phyloP scores from a whole-genome alignment of 2,329 filamentous ascomycete genomes.

The Colletotrichum sp. region DNA sequence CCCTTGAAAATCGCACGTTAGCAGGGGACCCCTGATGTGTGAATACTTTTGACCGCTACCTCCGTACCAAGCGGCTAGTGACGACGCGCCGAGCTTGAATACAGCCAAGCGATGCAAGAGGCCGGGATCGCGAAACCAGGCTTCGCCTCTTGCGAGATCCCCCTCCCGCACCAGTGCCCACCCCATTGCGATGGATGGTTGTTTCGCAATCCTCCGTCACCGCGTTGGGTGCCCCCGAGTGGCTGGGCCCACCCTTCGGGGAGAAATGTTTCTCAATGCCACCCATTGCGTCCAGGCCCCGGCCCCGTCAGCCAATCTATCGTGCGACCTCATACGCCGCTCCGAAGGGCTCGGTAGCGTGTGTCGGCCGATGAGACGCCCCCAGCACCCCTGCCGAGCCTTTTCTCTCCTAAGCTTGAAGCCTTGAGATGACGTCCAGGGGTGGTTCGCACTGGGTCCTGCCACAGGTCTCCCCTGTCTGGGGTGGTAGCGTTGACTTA shows the following conservation, averaged over 20 bases:
- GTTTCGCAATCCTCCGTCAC: slow-evolving; percentile 1
- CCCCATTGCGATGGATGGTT: neutral
- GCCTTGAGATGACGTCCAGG: neutral
- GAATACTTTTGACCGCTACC: too few relatives aligned
- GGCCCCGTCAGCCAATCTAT: neutral
- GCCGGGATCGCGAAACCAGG: slow-evolving; percentile 7
- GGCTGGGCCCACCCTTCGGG: neutral
- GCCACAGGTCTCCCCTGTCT: neutral
- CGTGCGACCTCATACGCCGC: neutral
- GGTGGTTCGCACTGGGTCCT: neutral
- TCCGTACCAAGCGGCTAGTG: neutral
- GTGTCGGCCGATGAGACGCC: slow-evolving; percentile 17
- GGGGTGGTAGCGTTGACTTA: slow-evolving; percentile 2
- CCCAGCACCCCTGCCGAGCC: slow-evolving; percentile 8
- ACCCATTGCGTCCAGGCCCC: neutral
- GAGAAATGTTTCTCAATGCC: neutral
- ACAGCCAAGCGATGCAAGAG: slow-evolving; percentile 1
- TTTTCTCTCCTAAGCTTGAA: neutral
- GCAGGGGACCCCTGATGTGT: too few relatives aligned
- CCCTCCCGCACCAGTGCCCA: neutral
- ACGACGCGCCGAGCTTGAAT: neutral
- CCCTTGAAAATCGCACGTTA: too few relatives aligned
- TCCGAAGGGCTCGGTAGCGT: neutral
- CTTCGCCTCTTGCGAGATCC: neutral
- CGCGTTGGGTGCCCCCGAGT: neutral